These are phyloP conservation scores for Euphorbia tirucalli DNA, from an alignment of 345 rosid species.

Conservation along the genomic window DNA sequence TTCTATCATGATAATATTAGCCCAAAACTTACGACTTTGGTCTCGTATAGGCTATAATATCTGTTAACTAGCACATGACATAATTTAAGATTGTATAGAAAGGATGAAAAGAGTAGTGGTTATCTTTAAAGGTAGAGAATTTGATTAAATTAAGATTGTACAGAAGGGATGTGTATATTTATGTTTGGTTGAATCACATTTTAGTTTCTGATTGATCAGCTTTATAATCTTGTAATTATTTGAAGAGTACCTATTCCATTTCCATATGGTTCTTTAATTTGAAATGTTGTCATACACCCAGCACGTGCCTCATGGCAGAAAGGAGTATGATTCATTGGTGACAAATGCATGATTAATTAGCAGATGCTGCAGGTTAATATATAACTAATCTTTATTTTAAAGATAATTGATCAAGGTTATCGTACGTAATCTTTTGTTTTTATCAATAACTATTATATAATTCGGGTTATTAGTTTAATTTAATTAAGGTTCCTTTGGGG, in stretches of 20 bases:
- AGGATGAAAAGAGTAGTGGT: neutral
- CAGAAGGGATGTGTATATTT: neutral
- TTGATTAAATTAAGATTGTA: neutral
- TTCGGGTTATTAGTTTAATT: no score
- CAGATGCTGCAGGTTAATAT: conserved; percentile 8
- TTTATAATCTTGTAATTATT: conserved; percentile 4
- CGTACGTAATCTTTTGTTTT: neutral
- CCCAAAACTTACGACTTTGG: no score
- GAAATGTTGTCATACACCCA: conserved; percentile 12
- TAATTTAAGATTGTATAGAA: no score
- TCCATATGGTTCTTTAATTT: neutral
- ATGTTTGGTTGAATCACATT: neutral
- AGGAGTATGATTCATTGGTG: no score
- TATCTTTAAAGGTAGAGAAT: neutral
- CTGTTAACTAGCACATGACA: no score
- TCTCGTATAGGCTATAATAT: no score
- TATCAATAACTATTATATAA: neutral
- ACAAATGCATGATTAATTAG: conserved; percentile 23
- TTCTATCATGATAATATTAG: no score
- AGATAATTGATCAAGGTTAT: neutral
- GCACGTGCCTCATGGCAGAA: conserved; percentile 21
- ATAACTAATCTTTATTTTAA: neutral
- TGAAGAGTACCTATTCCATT: neutral
- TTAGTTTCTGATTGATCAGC: neutral
- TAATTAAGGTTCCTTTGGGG: neutral